These are phyloP conservation scores for Coemansia sp. DNA, from an alignment of 192 early-diverging fungal species.

Conservation along the genomic window DNA sequence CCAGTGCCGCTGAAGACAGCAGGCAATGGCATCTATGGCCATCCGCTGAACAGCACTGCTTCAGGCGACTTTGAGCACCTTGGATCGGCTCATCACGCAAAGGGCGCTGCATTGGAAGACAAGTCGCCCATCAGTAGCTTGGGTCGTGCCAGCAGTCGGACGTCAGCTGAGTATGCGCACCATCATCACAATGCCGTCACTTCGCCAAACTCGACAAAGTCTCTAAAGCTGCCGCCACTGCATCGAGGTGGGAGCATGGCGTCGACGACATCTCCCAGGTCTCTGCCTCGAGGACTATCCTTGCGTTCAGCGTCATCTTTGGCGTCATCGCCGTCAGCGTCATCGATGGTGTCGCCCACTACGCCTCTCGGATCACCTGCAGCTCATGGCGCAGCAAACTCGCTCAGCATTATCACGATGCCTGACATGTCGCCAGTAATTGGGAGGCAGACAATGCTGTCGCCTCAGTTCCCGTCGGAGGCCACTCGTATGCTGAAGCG, in stretches of 20 bases:
- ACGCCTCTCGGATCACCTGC: conserved; percentile 36
- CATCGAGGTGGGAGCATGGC: conserved; percentile 15
- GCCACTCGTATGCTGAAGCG: conserved; percentile 50
- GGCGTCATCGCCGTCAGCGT: conserved; percentile 36
- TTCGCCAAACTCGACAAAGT: background rate
- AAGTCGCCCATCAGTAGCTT: conserved; percentile 11
- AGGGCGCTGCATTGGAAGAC: background rate
- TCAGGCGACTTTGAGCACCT: background rate
- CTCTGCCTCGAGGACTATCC: conserved; percentile 37
- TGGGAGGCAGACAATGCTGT: background rate
- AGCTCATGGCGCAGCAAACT: conserved; percentile 15
- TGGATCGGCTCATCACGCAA: background rate
- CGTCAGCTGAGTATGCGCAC: conserved; percentile 1
- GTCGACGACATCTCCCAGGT: conserved; percentile 32
- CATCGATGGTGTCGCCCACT: conserved; percentile 21
- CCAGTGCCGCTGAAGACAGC: background rate
- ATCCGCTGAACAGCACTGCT: background rate
- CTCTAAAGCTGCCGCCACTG: conserved; percentile 4
- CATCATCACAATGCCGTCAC: background rate
- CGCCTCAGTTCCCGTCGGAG: conserved; percentile 46
- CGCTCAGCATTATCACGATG: conserved; percentile 20
- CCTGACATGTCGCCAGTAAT: conserved; percentile 14
- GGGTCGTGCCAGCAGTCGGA: conserved; percentile 10
- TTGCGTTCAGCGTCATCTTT: conserved; percentile 31
- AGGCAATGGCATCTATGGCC: background rate